Percentiles rank a stretch among this genome's conserved stretches.
These are phyloP conservation scores for Mycena citricolor DNA, from an alignment of 1,284 basidiomycete genomes.

Conservation along the genomic window DNA sequence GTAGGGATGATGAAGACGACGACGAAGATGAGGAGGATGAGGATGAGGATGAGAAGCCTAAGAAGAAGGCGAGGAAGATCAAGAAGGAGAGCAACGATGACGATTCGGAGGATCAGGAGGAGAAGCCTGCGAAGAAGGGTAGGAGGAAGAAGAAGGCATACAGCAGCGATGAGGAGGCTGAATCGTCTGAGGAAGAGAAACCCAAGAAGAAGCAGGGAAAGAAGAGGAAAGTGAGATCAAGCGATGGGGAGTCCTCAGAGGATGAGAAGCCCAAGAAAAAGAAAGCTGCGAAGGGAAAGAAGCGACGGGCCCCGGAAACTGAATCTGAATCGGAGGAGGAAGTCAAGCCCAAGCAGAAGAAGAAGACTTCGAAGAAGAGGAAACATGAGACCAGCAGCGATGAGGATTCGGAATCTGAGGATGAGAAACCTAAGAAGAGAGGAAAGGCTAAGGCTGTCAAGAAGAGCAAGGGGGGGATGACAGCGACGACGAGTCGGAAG, in stretches of 20 bases:
- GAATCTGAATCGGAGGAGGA: background rate
- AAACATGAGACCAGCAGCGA: slow-evolving; percentile 1
- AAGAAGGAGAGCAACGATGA: slow-evolving; percentile 8
- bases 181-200: background rate
- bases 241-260: background rate
- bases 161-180: background rate
- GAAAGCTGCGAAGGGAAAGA: slow-evolving; percentile 2
- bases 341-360: background rate
- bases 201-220: background rate
- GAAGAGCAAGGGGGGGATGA: slow-evolving; percentile 1
- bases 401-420: slow-evolving; percentile 23
- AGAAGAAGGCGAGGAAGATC: slow-evolving; percentile 18
- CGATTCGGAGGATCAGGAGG: background rate
- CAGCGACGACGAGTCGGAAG: background rate
- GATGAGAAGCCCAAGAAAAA: slow-evolving; percentile 1
- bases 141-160: slow-evolving; percentile 2
- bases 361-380: slow-evolving; percentile 1
- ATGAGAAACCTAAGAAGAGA: slow-evolving; percentile 20
- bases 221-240: background rate
- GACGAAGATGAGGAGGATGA: slow-evolving; percentile 25
- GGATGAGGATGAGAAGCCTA: slow-evolving; percentile 20
- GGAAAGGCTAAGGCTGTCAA: slow-evolving; percentile 12
- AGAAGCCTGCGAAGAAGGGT: slow-evolving; percentile 1
- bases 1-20: slow-evolving; percentile 22
- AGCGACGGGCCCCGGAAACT: background rate